Evolutionary conservation across 116 monocot genomes (phyloP), one percentile per base, ranked within the genome.

Genomic region (Zostera marina): DNA sequence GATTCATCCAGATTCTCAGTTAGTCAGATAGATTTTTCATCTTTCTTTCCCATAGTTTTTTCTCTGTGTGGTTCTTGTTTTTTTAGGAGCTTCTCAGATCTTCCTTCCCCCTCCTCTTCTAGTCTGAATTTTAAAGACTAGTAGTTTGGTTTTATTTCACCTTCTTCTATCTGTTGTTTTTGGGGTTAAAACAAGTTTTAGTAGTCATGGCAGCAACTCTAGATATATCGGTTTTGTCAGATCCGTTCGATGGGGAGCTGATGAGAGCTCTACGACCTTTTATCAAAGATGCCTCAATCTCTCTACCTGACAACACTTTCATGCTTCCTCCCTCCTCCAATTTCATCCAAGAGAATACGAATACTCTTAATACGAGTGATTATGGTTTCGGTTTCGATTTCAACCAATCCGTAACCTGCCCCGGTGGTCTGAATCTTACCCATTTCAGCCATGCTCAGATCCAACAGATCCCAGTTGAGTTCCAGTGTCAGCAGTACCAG

Each of bases 251-350:
- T 19, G 73, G 72, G 72, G 92, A 84, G 70, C 77, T 92, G 22
- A 80, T 85, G 82, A 67, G 74, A 56, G 82, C 85, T 68, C 81
- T 91, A 40, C 75, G 82, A 52, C 85, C 85, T 82, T 85, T 91
- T 82, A 82, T 91, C 71, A 58, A 64, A 49, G 62, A 76, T 72
- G 87, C 75, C 73, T 77, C 88, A 32, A 16, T 46, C 13, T 16
- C 52, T 60, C 20, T 24, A 40, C 15, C 47, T 41, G 15, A 12
- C 40, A 26, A 25, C 38, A 22, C 54, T 25, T 12, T 15, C 43
- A 42, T 22, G 8, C 32, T 45, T 17, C 54, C 44, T 22, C 9
- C 42, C 17, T 43, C 19, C 61, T 12, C 3, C 15, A 11, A 4
- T 4, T 19, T 42, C 19, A 1, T 45, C 23, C 47, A 60, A 12